phyloP scores from a whole-genome alignment of 2,329 filamentous ascomycete genomes.

The Colletotrichum incanum region DNA sequence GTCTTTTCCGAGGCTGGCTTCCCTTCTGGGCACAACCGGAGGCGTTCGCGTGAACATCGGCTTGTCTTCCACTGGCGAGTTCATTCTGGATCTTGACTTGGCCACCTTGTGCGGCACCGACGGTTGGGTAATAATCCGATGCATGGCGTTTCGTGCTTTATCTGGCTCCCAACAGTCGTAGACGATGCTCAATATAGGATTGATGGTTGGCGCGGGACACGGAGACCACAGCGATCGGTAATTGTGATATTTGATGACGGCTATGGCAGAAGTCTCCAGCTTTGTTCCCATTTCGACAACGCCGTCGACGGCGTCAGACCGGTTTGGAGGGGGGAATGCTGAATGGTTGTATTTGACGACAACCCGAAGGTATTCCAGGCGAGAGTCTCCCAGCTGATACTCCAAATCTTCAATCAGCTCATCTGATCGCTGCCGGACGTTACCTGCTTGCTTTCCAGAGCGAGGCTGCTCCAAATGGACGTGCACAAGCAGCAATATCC shows the following conservation, averaged over 20 bases:
- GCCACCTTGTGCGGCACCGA: constrained; percentile 29
- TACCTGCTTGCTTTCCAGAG: constrained; percentile 40
- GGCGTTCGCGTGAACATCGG: constrained; percentile 4
- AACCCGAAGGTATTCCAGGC: constrained; percentile 66
- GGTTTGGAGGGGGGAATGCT: constrained; percentile 61
- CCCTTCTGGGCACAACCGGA: constrained; percentile 30
- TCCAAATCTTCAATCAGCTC: constrained; percentile 73
- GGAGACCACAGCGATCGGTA: constrained; percentile 68
- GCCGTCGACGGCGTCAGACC: constrained; percentile 48
- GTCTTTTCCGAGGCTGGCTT: constrained; percentile 37
- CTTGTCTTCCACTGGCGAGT: background rate
- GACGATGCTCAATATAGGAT: constrained; percentile 62
- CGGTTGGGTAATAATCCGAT: constrained; percentile 48
- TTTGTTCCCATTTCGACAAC: constrained; percentile 61
- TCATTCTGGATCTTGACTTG: constrained; percentile 4
- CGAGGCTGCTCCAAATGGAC: constrained; percentile 52
- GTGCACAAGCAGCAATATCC: constrained; percentile 65
- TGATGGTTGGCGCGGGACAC: constrained; percentile 53
- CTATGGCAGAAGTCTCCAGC: constrained; percentile 68
- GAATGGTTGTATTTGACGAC: constrained; percentile 71
- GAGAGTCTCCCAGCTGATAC: constrained; percentile 66
- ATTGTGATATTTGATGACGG: constrained; percentile 65
- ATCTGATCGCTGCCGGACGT: constrained; percentile 63
- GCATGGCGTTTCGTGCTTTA: constrained; percentile 61
- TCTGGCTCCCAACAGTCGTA: constrained; percentile 62